These are phyloP conservation scores for Fusarium chuoi DNA, from an alignment of 2,329 filamentous ascomycete species.

Conservation along the genomic window DNA sequence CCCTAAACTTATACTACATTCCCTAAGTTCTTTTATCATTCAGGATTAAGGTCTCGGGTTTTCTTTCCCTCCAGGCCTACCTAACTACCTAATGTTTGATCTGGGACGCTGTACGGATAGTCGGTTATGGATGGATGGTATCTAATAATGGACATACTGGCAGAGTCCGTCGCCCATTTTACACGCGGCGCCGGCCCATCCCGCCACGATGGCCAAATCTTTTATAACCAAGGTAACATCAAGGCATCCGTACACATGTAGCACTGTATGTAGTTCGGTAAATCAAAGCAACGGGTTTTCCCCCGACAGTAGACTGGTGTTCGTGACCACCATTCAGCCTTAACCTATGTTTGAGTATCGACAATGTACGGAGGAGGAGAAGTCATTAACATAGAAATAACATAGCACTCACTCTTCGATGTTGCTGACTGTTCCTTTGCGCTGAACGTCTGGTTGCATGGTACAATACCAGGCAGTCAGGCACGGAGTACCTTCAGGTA, in stretches of 20 bases:
- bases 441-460: neutral
- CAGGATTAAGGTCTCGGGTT: no score
- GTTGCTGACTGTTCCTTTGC: neutral
- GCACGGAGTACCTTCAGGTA: neutral
- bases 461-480: neutral
- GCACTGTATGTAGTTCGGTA: neutral
- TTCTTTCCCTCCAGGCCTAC: no score
- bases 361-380: neutral
- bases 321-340: neutral
- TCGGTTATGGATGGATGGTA: neutral
- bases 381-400: neutral
- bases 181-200: slow-evolving; percentile 34
- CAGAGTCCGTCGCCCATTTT: neutral
- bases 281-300: neutral
- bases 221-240: neutral
- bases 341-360: neutral
- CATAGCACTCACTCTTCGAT: neutral
- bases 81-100: neutral
- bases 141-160: neutral
- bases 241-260: neutral
- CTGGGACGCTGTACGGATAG: neutral
- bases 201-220: slow-evolving; percentile 17
- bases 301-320: neutral
- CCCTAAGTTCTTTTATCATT: no score
- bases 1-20: no score